These are phyloP conservation scores for Peronospora belbahrii DNA, from an alignment of 352 stramenopile genomes.

Conservation along the genomic window DNA sequence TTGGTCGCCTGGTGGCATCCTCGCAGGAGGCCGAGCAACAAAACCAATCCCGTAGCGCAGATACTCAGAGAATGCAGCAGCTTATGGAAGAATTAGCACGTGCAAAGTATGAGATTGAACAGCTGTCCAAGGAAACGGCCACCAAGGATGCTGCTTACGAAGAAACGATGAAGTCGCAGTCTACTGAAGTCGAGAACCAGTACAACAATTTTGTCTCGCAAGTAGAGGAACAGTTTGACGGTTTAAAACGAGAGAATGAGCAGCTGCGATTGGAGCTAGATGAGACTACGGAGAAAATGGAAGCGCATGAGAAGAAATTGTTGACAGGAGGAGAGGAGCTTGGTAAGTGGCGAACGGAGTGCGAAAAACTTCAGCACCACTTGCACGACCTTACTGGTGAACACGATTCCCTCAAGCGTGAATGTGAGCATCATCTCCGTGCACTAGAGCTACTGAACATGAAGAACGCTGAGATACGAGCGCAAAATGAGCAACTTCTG, in stretches of 20 bases:
- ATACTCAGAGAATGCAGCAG: slow-evolving; percentile 34
- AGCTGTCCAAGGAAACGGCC: slow-evolving; percentile 33
- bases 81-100: slow-evolving; percentile 31
- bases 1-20: slow-evolving; percentile 37
- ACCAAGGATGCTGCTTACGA: slow-evolving; percentile 39
- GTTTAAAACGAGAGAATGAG: slow-evolving; percentile 44
- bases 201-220: slow-evolving; percentile 50
- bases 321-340: slow-evolving; percentile 32
- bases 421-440: slow-evolving; percentile 45
- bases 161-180: slow-evolving; percentile 42
- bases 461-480: slow-evolving; percentile 39
- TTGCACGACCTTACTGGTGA: slow-evolving; percentile 34
- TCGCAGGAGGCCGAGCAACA: slow-evolving; percentile 35
- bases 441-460: slow-evolving; percentile 44
- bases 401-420: slow-evolving; percentile 34
- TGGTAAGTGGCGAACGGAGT: slow-evolving; percentile 43
- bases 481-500: slow-evolving; percentile 47
- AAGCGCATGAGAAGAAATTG: slow-evolving; percentile 21
- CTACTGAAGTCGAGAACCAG: slow-evolving; percentile 45
- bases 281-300: slow-evolving; percentile 34
- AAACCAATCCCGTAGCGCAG: slow-evolving; percentile 13
- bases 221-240: slow-evolving; percentile 42
- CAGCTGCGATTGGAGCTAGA: slow-evolving; percentile 46
- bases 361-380: slow-evolving; percentile 35
- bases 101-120: slow-evolving; percentile 34